These are phyloP conservation scores for Chrysochromulina tobinii DNA, from an alignment of 78 protist species.

Conservation along the genomic window DNA sequence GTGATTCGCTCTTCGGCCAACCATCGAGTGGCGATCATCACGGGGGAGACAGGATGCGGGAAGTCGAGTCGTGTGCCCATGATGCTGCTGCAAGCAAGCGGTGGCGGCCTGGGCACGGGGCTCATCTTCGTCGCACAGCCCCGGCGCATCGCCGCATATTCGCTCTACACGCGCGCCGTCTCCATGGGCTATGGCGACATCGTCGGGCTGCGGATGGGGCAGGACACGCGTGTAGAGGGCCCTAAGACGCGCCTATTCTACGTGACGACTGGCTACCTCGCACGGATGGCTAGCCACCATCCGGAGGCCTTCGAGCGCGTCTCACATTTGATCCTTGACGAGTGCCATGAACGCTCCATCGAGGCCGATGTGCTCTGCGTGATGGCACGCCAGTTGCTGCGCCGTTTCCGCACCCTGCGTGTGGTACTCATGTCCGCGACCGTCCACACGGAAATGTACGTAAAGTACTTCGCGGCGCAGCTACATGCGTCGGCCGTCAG, in stretches of 20 bases:
- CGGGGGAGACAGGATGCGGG: neutral
- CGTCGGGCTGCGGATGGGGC: neutral
- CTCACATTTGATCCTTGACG: neutral
- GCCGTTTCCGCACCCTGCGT: neutral
- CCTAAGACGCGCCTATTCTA: neutral
- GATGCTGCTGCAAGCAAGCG: neutral
- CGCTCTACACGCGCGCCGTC: neutral
- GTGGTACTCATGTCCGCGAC: conserved; percentile 28
- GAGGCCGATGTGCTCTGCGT: neutral
- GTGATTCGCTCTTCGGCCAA: neutral
- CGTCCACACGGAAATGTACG: neutral
- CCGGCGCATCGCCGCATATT: neutral
- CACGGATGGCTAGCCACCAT: neutral
- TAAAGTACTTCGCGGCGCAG: neutral
- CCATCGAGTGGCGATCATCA: neutral
- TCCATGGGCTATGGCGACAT: neutral
- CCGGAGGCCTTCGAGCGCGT: neutral
- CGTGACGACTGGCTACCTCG: conserved; percentile 3
- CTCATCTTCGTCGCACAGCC: neutral
- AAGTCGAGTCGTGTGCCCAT: neutral
- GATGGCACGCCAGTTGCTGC: neutral
- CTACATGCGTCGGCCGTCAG: too few relatives aligned
- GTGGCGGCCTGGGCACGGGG: neutral
- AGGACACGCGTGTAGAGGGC: neutral
- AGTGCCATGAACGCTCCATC: neutral